phyloP scores from a whole-genome alignment of 164 flowering plant species.

The Hamamelis virginiana region DNA sequence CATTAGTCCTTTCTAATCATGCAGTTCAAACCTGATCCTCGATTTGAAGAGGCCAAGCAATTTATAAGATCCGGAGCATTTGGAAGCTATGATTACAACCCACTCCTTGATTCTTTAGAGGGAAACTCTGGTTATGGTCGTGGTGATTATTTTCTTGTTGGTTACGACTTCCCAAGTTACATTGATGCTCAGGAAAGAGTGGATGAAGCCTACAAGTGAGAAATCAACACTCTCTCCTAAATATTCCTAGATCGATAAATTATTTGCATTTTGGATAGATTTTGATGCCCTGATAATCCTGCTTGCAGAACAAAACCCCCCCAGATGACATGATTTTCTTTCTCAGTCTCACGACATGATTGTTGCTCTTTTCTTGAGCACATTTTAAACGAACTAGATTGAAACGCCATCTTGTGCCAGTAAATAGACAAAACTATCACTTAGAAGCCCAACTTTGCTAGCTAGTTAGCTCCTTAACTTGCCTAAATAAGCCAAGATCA shows the following conservation, averaged over 20 bases:
- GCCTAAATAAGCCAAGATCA: too few species aligned
- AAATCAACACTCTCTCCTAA: neutral
- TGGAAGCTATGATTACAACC: slow-evolving; percentile 89
- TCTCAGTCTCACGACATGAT: too few species aligned
- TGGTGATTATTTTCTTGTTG: slow-evolving; percentile 96
- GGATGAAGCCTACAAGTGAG: slow-evolving; percentile 96
- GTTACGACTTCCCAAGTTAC: slow-evolving; percentile 89
- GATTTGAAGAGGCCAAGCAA: slow-evolving; percentile 92
- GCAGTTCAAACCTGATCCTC: slow-evolving; percentile 95
- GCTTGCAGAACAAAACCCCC: too few species aligned
- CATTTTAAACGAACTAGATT: too few species aligned
- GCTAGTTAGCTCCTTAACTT: too few species aligned
- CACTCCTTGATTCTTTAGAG: slow-evolving; percentile 92
- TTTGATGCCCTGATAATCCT: too few species aligned
- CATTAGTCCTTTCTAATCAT: slow-evolving; percentile 12
- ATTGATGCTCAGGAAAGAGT: slow-evolving; percentile 89
- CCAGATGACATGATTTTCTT: too few species aligned
- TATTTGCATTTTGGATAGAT: neutral
- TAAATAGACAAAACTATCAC: too few species aligned
- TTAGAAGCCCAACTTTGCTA: too few species aligned
- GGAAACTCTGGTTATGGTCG: slow-evolving; percentile 94
- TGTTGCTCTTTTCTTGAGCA: too few species aligned
- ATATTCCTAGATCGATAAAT: too few species aligned
- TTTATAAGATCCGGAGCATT: slow-evolving; percentile 84
- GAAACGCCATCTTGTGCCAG: too few species aligned